Percentiles rank a stretch among this genome's conserved stretches.
Conservation (phyloP, 768 basidiomycete species). For the Kwoniella sp. region DNA sequence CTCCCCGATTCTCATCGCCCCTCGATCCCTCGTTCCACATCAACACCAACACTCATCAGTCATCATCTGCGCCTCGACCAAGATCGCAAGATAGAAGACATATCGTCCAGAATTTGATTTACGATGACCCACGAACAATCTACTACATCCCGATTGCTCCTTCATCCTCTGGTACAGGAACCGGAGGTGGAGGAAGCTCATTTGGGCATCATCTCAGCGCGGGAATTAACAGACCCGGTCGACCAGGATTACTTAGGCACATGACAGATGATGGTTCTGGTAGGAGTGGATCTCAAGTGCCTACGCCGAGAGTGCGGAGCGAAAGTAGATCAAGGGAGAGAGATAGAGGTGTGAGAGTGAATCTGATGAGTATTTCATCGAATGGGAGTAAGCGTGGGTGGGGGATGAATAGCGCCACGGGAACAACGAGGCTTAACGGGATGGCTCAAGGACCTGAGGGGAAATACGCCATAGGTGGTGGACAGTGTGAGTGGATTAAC, state of each 20-base stretch:
- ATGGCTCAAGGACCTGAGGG: conserved; percentile 52
- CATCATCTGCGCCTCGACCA: conserved; percentile 10
- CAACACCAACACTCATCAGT: conserved; percentile 11
- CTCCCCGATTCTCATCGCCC: conserved; percentile 16
- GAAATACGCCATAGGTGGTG: conserved; percentile 47
- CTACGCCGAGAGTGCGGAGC: conserved; percentile 18
- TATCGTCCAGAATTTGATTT: conserved; percentile 29
- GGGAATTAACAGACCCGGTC: conserved; percentile 17
- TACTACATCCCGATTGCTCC: conserved; percentile 11
- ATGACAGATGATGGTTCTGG: conserved; percentile 29
- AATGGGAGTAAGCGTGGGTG: conserved; percentile 21
- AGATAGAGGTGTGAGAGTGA: conserved; percentile 34
- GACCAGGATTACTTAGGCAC: conserved; percentile 38
- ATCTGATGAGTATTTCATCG: conserved; percentile 18
- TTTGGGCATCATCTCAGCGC: conserved; percentile 4
- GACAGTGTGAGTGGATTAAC: conserved; percentile 42
- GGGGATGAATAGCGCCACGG: conserved; percentile 21
- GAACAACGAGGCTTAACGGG: conserved; percentile 24
- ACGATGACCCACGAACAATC: conserved; percentile 40
- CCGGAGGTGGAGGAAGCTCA: not conserved
- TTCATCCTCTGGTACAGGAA: not conserved
- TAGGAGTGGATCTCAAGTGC: conserved; percentile 9
- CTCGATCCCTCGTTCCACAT: conserved; percentile 20
- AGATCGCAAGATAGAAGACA: conserved; percentile 8
- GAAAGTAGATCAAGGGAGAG: conserved; percentile 19